Percentiles rank a stretch among this genome's conserved stretches.
These are phyloP conservation scores for Suillus luteus DNA, from an alignment of 768 basidiomycete species.

Conservation along the genomic window DNA sequence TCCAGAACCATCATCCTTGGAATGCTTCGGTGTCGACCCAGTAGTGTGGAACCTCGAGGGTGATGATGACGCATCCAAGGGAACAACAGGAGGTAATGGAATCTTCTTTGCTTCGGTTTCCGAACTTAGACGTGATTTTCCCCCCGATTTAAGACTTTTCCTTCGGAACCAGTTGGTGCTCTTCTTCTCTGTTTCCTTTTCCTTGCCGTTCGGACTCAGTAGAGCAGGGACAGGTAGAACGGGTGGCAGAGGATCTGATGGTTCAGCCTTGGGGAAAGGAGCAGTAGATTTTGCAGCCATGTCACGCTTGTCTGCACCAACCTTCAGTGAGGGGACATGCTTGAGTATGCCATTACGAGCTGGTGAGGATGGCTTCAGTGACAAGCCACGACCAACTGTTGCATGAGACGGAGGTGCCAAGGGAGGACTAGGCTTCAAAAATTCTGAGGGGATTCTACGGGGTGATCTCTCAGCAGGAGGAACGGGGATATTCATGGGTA, in stretches of 20 bases:
- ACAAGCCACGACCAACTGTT: slow-evolving; percentile 17
- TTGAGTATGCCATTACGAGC: slow-evolving; percentile 26
- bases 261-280: slow-evolving; percentile 23
- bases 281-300: slow-evolving; percentile 19
- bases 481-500: slow-evolving; percentile 21
- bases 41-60: slow-evolving; percentile 26
- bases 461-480: slow-evolving; percentile 23
- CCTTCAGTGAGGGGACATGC: slow-evolving; percentile 26
- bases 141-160: slow-evolving; percentile 23
- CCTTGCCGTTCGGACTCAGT: slow-evolving; percentile 21
- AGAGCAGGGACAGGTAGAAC: slow-evolving; percentile 35
- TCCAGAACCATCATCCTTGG: slow-evolving; percentile 25
- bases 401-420: slow-evolving; percentile 10
- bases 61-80: slow-evolving; percentile 17
- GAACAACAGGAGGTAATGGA: slow-evolving; percentile 18
- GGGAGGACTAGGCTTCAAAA: slow-evolving; percentile 22
- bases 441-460: slow-evolving; percentile 23
- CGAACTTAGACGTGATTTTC: slow-evolving; percentile 26
- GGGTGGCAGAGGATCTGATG: slow-evolving; percentile 25
- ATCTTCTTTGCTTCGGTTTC: slow-evolving; percentile 22
- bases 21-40: slow-evolving; percentile 25
- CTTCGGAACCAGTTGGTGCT: slow-evolving; percentile 34
- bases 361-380: slow-evolving; percentile 25
- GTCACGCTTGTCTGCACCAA: slow-evolving; percentile 23
- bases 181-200: slow-evolving; percentile 46